Evolutionary conservation across 2,329 filamentous ascomycete genomes (phyloP).

Genomic region (Fusarium palustre): DNA sequence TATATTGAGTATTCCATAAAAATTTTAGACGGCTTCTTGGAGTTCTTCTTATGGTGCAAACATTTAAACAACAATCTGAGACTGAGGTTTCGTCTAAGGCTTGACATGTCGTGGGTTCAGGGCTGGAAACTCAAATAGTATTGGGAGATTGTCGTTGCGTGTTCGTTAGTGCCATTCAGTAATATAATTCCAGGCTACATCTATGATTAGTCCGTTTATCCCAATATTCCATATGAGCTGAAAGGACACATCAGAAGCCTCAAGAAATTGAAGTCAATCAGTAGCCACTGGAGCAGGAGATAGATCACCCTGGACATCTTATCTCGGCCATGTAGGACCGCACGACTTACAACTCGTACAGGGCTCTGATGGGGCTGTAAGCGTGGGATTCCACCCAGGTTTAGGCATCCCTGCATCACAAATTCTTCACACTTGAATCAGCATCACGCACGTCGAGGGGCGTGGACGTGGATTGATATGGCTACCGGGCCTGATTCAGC

Average conservation of each 20-base stretch:
- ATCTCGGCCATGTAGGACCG: slow-evolving; percentile 23
- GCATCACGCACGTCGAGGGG: slow-evolving; percentile 19
- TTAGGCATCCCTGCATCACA: slow-evolving; percentile 35
- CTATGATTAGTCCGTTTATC: not conserved
- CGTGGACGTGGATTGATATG: slow-evolving; percentile 17
- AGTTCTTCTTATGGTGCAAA: not conserved
- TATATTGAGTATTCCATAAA: not conserved
- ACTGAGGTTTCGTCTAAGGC: slow-evolving; percentile 7
- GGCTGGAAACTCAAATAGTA: no score
- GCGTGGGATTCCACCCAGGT: slow-evolving; percentile 26
- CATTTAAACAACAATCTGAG: slow-evolving; percentile 1
- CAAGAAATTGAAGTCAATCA: slow-evolving; percentile 26
- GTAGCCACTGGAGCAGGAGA: slow-evolving; percentile 15
- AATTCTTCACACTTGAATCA: slow-evolving; percentile 33
- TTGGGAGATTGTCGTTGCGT: not conserved
- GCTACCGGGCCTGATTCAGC: slow-evolving; percentile 12
- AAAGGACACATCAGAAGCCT: not conserved
- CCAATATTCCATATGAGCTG: not conserved
- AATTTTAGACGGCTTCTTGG: not conserved
- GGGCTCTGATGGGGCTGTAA: slow-evolving; percentile 23
- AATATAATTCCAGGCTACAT: no score
- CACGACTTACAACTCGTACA: slow-evolving; percentile 1
- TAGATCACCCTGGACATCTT: slow-evolving; percentile 30
- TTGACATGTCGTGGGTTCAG: no score
- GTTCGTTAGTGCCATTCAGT: not conserved